phyloP scores from a whole-genome alignment of 1,284 basidiomycete species.

The Tetrapyrgos nigripes region DNA sequence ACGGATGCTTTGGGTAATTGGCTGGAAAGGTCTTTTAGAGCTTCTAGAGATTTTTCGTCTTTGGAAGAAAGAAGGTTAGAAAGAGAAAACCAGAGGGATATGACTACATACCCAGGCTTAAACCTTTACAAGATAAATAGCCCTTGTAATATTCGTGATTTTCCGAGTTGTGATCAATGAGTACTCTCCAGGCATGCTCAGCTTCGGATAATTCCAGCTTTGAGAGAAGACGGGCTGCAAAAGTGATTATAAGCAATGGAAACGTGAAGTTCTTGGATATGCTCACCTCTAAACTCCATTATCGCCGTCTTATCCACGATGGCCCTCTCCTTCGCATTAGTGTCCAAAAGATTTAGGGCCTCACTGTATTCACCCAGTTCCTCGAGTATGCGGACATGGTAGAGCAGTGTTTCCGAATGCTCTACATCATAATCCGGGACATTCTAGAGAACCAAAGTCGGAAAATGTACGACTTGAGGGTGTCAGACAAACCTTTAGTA shows the following conservation, averaged over 20 bases:
- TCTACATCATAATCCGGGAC: slow-evolving; percentile 83
- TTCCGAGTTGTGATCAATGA: slow-evolving; percentile 90
- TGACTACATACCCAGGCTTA: slow-evolving; percentile 65
- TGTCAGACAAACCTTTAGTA: slow-evolving; percentile 59
- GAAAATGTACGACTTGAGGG: slow-evolving; percentile 1
- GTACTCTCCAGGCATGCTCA: slow-evolving; percentile 76
- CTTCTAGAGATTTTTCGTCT: slow-evolving; percentile 61
- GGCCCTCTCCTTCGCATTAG: slow-evolving; percentile 65
- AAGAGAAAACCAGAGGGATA: background rate
- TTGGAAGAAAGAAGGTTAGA: slow-evolving; percentile 27
- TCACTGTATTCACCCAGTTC: slow-evolving; percentile 73
- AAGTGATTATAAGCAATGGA: slow-evolving; percentile 15
- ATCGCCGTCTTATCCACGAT: slow-evolving; percentile 79
- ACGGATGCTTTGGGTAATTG: slow-evolving; percentile 76
- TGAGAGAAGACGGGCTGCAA: slow-evolving; percentile 73
- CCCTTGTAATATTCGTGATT: slow-evolving; percentile 83
- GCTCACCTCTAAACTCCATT: slow-evolving; percentile 74
- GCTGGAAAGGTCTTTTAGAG: slow-evolving; percentile 65
- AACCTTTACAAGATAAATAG: slow-evolving; percentile 70
- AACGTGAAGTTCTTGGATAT: too few relatives aligned
- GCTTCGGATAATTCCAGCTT: slow-evolving; percentile 75
- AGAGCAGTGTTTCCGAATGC: slow-evolving; percentile 86
- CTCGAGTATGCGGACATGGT: slow-evolving; percentile 83
- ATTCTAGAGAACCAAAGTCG: slow-evolving; percentile 49
- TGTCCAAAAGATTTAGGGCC: slow-evolving; percentile 69